phyloP scores from a whole-genome alignment of 148 eudicot genomes.

The Polygonum aviculare region DNA sequence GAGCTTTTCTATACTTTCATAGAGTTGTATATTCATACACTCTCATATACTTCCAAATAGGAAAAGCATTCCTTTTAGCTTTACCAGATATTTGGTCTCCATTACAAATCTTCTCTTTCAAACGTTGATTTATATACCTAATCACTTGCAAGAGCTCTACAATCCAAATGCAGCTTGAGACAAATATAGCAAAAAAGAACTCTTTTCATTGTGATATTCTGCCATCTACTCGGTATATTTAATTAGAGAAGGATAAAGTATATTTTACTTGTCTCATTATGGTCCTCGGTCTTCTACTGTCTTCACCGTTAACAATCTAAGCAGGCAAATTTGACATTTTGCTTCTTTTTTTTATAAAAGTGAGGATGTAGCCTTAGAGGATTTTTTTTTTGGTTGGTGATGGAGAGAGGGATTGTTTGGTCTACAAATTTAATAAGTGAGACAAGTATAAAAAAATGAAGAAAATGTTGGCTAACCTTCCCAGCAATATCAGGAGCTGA shows the following conservation, averaged over 20 bases:
- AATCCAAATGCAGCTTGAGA: background rate
- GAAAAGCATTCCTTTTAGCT: no score
- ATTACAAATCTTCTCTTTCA: no score
- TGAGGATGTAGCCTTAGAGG: background rate
- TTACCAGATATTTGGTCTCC: no score
- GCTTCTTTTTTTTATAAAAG: background rate
- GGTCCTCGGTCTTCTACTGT: background rate
- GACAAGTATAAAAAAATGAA: background rate
- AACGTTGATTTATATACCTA: background rate
- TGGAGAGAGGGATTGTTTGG: background rate
- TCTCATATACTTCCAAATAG: no score
- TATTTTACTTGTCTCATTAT: background rate
- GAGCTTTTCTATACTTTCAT: no score
- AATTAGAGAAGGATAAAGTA: background rate
- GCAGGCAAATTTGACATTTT: background rate
- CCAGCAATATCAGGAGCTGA: constrained; percentile 99
- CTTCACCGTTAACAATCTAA: background rate
- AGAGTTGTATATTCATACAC: no score
- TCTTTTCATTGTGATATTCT: background rate
- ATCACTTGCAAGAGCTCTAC: background rate
- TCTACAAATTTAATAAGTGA: background rate
- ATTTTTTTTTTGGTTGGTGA: background rate
- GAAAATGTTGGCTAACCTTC: constrained; percentile 42
- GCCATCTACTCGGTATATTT: background rate
- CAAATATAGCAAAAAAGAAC: background rate